Base-by-base conservation (phyloP, 371 early-diverging fungal genomes). In the Apophysomyces trapeziformis region DNA sequence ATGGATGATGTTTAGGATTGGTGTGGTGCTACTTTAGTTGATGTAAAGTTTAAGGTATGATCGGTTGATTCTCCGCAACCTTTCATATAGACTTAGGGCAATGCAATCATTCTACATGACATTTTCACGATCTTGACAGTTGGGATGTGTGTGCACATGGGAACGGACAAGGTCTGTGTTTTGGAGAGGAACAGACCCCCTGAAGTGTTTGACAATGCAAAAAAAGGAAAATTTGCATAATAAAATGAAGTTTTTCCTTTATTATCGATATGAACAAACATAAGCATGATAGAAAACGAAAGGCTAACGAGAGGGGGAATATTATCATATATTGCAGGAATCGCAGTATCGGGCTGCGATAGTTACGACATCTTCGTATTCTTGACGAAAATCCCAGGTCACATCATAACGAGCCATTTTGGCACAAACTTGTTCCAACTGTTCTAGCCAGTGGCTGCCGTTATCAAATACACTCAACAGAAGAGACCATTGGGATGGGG, bases 361-460 rank as follows among this genome's bases (percentile, higher is more conserved):
- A 7, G 26, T 43, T 21, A 74, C 58, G 0, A 80, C 76, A 46
- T 77, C 68, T 37, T 66, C 62, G 36, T 80, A 80, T 41, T 80
- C 80, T 60, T 73, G 74, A 43, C 76, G 58, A 58, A 74, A 77
- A 57, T 80, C 76, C 80, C 80, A 80, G 60, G 70, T 73, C 5
- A 70, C 50, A 65, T 80, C 80, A 46, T 74, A 75, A 14, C 73
- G 60, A 35, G 76, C 65, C 37, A 77, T 44, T 46, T 60, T 65
- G 11, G 63, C 60, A 57, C 78, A 75, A 4, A 71, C 62, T 7
- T 71, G 47, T 38, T 72, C 67, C 35, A 80, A 35, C 43, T 50
- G 46, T 11, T 63, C 47, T 11, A 76, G 38, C 80, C 80, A 80
- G 41, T 37, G 37, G 41, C 36, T 1, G 62, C 35, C 47, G 18